Base-by-base conservation (phyloP, 495 filamentous ascomycete species). In the Lentithecium fluviatile region DNA sequence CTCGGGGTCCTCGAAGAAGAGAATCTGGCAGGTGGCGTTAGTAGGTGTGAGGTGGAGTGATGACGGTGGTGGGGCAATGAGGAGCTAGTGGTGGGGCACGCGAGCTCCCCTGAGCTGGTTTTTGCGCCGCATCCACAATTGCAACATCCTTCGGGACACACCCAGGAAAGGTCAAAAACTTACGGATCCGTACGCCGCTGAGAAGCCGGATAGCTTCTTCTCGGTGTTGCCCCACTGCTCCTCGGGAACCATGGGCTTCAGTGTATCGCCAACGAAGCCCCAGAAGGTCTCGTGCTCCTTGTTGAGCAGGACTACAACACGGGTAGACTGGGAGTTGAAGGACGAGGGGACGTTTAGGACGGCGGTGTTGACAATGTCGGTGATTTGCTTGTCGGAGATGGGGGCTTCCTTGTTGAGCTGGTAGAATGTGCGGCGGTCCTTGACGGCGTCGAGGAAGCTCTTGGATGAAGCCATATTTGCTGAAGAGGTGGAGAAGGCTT, bases 311-410 rank as follows among this genome's bases (percentile, higher is more conserved):
- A 86, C 79, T 13, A 88, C 74, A 37, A 80, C 71, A 52, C 85
- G 83, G 67, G 83, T 79, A 67, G 75, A 77, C 75, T 88, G 85
- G 45, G 79, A 81, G 80, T 88, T 88, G 83, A 86, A 88, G 68
- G 77, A 79, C 37, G 72, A 77, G 17, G 85, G 85, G 32, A 79
- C 72, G 69, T 86, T 77, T 49, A 78, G 74, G 53, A 86, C 61
- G 42, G 74, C 70, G 45, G 82, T 70, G 63, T 76, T 75, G 66
- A 83, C 75, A 69, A 87, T 79, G 62, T 83, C 77, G 61, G 79
- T 70, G 74, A 88, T 77, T 64, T 75, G 75, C 17, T 73, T 70
- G 60, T 79, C 75, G 56, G 77, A 59, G 70, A 87, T 74, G 57
- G 80, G 69, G 6, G 81, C 71, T 23, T 78, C 73, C 69, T 83